phyloP scores from a whole-genome alignment of 768 basidiomycete species.

The Leucosporidium creatinivorum region DNA sequence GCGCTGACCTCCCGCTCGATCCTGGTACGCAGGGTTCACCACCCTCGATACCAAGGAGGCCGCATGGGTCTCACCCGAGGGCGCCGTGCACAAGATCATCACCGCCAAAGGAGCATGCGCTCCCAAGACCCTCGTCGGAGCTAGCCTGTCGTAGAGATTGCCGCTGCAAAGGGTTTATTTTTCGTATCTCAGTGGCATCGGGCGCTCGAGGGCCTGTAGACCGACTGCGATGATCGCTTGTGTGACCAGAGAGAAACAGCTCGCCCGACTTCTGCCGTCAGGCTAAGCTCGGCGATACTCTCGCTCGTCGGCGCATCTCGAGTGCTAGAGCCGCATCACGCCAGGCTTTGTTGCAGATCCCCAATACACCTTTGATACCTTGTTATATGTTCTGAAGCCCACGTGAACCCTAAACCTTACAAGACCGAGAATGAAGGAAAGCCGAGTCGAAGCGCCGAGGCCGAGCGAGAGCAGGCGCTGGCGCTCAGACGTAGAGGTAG shows the following conservation, averaged over 20 bases:
- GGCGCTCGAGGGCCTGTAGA: neutral
- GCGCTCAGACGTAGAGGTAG: neutral
- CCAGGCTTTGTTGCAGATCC: neutral
- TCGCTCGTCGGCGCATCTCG: too few relatives aligned
- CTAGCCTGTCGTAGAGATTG: constrained; percentile 69
- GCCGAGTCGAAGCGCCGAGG: neutral
- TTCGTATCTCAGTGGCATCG: neutral
- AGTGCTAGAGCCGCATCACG: too few relatives aligned
- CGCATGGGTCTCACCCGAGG: constrained; percentile 73
- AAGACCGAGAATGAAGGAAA: too few relatives aligned
- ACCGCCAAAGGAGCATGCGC: constrained; percentile 76
- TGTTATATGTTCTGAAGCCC: neutral
- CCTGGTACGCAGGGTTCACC: constrained; percentile 57
- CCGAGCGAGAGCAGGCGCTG: too few relatives aligned
- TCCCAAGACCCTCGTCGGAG: constrained; percentile 74
- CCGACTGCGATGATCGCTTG: neutral
- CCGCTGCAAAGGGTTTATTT: constrained; percentile 1
- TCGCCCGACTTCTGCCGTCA: neutral
- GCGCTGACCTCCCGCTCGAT: neutral
- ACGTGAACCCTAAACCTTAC: neutral
- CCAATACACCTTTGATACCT: neutral
- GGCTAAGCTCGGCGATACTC: neutral
- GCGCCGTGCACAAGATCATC: constrained; percentile 71
- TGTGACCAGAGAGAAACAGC: neutral
- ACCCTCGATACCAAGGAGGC: constrained; percentile 82